phyloP scores from a whole-genome alignment of 345 rosid species.

The Mallotus nudiflorus region DNA sequence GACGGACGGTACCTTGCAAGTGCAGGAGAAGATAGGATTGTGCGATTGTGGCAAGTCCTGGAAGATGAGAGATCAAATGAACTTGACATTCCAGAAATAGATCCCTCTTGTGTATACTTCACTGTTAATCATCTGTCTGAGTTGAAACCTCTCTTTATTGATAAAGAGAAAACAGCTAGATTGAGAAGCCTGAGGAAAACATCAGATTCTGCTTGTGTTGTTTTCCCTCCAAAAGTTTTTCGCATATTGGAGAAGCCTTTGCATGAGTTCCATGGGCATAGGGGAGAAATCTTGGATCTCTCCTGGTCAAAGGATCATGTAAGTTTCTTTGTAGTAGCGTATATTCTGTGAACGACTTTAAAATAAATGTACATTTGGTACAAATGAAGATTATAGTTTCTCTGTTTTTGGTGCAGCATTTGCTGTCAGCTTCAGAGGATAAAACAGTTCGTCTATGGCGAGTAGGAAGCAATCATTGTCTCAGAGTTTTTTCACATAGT shows the following conservation, averaged over 20 bases:
- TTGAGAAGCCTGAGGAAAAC: slow-evolving; percentile 42
- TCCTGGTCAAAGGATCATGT: slow-evolving; percentile 61
- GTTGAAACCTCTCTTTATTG: slow-evolving; percentile 41
- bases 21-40: slow-evolving; percentile 70
- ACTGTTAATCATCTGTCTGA: slow-evolving; percentile 51
- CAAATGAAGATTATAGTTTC: background rate
- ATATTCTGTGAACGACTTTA: background rate
- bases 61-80: slow-evolving; percentile 50
- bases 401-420: slow-evolving; percentile 21
- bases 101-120: slow-evolving; percentile 54
- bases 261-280: slow-evolving; percentile 68
- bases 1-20: slow-evolving; percentile 71
- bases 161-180: slow-evolving; percentile 41
- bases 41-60: slow-evolving; percentile 69
- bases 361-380: background rate
- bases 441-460: slow-evolving; percentile 32
- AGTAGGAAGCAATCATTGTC: slow-evolving; percentile 28
- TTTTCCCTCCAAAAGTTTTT: slow-evolving; percentile 67
- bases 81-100: slow-evolving; percentile 47
- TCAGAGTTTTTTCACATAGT: slow-evolving; percentile 27
- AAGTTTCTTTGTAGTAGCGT: background rate
- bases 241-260: slow-evolving; percentile 58
- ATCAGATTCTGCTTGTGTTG: slow-evolving; percentile 57
- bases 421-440: slow-evolving; percentile 31
- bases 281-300: slow-evolving; percentile 65